Evolutionary conservation across 257 asterid species (phyloP), one percentile per base, ranked within the genome.

Genomic region (Nicotiana sylvestris): DNA sequence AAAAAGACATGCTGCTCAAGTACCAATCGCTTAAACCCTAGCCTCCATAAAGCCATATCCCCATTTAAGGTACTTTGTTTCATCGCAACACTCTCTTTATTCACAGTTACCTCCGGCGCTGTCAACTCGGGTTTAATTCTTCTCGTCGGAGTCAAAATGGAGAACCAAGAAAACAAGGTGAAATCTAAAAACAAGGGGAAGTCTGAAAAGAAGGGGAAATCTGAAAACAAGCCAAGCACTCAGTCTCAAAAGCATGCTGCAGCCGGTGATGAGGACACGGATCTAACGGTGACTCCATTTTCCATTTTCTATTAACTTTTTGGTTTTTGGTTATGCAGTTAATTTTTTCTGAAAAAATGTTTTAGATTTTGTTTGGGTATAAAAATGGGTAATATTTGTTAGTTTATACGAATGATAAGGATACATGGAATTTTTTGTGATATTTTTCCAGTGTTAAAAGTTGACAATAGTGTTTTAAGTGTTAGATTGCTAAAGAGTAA

Each of bases 261-360:
- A 49, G 92, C 91, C 53, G 97, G 89, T 53, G 98, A 94, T 64
- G 97, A 93, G 66, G 92, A 88, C 56, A 83, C 93, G 90, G 97
- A 94, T 86, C 97, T 97, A 29, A 93, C 94, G 77, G 98, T 93
- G 82, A 32, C 46, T 68, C 53, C 25, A 39, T 25, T 13, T 64
- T 32, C 21, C 7, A 13, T 46, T 18, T 51, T 33, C 49, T 18
- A 0, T 25, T 37, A 43, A 30, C 2, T 37, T 18, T 64, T 32
- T 78, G 51, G 2, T 43, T 43, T 43, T 43, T 6, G 46, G 33
- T 77, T 57, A 3, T 66, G 27, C 12, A 32, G 74, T 32, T 6
- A 7, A 33, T 66, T 21, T 21, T 21, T 21, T 67, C 21, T 21
- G 21, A 21, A 21, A 10, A 10, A 49, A 2, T 18, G 25, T 65